These are phyloP conservation scores for Herpotrichia juniperi DNA, from an alignment of 2,329 filamentous ascomycete genomes.

Conservation along the genomic window DNA sequence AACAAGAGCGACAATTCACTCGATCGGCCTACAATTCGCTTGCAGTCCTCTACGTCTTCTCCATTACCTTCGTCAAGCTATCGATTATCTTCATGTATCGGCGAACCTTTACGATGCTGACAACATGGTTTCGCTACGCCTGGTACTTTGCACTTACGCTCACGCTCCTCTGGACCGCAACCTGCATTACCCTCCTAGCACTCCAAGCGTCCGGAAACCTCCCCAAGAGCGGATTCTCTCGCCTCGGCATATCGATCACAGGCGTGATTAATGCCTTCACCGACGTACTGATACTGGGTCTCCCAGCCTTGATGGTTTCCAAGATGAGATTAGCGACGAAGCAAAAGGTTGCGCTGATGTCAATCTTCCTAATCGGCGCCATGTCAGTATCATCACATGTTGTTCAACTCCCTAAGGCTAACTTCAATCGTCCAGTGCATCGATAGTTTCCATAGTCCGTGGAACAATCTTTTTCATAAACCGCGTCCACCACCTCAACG, in stretches of 20 bases:
- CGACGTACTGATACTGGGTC: slow-evolving; percentile 9
- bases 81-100: slow-evolving; percentile 20
- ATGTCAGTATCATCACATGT: slow-evolving; percentile 5
- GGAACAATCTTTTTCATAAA: slow-evolving; percentile 13
- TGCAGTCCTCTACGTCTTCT: slow-evolving; percentile 14
- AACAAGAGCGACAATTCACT: slow-evolving; percentile 6
- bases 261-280: slow-evolving; percentile 12
- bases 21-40: slow-evolving; percentile 6
- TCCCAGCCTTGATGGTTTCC: slow-evolving; percentile 8
- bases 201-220: slow-evolving; percentile 8
- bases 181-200: slow-evolving; percentile 8
- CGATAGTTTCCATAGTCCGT: slow-evolving; percentile 11
- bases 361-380: slow-evolving; percentile 11
- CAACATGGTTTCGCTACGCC: slow-evolving; percentile 10
- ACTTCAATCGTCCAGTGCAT: slow-evolving; percentile 8
- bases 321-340: slow-evolving; percentile 8
- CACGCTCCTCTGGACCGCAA: slow-evolving; percentile 7
- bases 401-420: not conserved
- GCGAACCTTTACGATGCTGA: slow-evolving; percentile 15
- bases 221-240: slow-evolving; percentile 5
- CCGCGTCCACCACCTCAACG: slow-evolving; percentile 8
- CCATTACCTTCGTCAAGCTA: slow-evolving; percentile 15
- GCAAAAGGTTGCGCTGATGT: slow-evolving; percentile 13
- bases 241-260: slow-evolving; percentile 12
- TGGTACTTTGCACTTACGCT: slow-evolving; percentile 12